A percentile compares a stretch with the other conserved stretches of the same genome.
Evolutionary conservation across 495 filamentous ascomycete genomes (phyloP).

Genomic region (Mycothermus thermophilus): DNA sequence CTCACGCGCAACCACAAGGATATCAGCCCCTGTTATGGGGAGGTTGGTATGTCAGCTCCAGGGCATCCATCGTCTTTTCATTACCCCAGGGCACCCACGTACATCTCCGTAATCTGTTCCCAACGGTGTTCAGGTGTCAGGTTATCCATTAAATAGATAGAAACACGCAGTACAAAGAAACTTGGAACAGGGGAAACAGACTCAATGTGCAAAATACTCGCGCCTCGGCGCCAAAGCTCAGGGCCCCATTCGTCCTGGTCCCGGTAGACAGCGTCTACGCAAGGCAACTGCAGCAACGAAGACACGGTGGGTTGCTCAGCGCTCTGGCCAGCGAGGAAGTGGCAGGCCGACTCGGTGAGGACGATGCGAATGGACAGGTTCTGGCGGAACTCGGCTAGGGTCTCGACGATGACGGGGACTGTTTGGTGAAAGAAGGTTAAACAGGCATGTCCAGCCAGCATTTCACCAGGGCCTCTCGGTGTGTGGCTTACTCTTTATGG

Average conservation of each 20-base stretch:
- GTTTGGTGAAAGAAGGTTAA: background rate
- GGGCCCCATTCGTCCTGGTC: constrained; percentile 70
- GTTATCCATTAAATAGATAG: background rate
- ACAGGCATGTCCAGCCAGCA: too few species aligned
- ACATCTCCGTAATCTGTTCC: constrained; percentile 13
- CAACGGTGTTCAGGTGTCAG: background rate
- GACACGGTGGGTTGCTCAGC: constrained; percentile 51
- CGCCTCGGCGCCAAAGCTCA: constrained; percentile 53
- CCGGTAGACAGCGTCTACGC: constrained; percentile 59
- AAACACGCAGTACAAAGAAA: background rate
- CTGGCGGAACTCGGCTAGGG: constrained; percentile 37
- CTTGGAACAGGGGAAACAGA: constrained; percentile 34
- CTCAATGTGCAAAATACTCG: constrained; percentile 73
- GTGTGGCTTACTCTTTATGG: constrained; percentile 48
- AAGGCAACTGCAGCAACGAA: constrained; percentile 30
- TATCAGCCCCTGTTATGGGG: constrained; percentile 42
- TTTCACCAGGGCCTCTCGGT: background rate
- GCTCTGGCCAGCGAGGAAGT: constrained; percentile 57
- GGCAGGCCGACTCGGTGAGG: constrained; percentile 53
- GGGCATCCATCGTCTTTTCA: background rate
- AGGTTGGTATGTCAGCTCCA: background rate
- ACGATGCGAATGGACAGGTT: constrained; percentile 66
- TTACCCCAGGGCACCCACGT: background rate
- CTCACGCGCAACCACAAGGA: constrained; percentile 67
- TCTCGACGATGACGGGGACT: constrained; percentile 53